phyloP scores from a whole-genome alignment of 2,329 filamentous ascomycete species.

The Curvularia hawaiiensis region DNA sequence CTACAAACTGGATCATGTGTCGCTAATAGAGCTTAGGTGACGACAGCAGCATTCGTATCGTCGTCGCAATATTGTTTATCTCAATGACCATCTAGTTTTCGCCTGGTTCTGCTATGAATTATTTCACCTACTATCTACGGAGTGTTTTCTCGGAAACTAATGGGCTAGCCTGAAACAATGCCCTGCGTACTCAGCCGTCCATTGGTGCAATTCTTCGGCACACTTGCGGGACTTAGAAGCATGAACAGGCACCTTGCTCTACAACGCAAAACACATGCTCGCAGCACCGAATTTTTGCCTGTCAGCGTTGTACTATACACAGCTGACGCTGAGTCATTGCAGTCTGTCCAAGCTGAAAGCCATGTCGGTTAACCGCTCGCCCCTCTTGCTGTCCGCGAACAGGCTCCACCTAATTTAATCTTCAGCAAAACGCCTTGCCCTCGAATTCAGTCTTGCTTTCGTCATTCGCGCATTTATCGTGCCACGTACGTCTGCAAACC shows the following conservation, averaged over 20 bases:
- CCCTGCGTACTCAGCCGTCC: not conserved
- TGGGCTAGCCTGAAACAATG: not conserved
- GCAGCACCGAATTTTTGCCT: not conserved
- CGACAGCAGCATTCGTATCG: not conserved
- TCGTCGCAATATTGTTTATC: not conserved
- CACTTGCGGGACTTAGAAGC: too few relatives aligned
- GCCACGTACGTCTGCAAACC: not conserved
- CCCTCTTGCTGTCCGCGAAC: slow-evolving; percentile 12
- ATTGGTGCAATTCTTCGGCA: not conserved
- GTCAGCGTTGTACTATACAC: not conserved
- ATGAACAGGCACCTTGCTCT: not conserved
- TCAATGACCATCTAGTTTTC: not conserved
- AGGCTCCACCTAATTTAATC: slow-evolving; percentile 25
- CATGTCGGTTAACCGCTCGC: slow-evolving; percentile 2
- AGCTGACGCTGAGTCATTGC: not conserved
- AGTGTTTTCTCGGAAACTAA: not conserved
- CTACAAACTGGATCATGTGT: not conserved
- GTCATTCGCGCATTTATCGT: not conserved
- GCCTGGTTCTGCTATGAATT: not conserved
- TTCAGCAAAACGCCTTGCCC: slow-evolving; percentile 10
- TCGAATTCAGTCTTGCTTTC: not conserved
- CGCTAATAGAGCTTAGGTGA: not conserved
- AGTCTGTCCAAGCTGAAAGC: not conserved
- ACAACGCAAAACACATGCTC: not conserved
- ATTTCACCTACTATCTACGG: too few relatives aligned